These are phyloP conservation scores for Arthroderma sp. DNA, from an alignment of 2,329 filamentous ascomycete species.

Conservation along the genomic window DNA sequence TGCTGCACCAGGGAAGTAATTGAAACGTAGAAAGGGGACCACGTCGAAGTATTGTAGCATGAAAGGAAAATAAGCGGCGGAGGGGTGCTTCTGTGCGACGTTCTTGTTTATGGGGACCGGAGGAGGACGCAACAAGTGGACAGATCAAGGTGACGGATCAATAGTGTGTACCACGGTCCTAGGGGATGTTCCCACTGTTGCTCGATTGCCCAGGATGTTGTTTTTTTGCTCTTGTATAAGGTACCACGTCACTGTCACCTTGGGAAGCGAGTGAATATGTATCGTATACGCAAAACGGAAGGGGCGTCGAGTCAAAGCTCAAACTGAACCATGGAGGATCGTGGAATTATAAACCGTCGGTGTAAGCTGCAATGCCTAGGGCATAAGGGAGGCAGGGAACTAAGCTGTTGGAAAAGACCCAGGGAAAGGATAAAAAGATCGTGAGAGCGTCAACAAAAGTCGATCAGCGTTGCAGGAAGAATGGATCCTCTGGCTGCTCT, in stretches of 20 bases:
- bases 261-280: not conserved
- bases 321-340: not conserved
- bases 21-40: not conserved
- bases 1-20: not conserved
- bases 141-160: not conserved
- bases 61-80: not conserved
- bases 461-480: slow-evolving; percentile 9
- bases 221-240: not conserved
- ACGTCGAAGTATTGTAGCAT: slow-evolving; percentile 4
- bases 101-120: not conserved
- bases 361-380: too few species aligned
- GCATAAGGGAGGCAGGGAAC: too few species aligned
- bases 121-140: not conserved
- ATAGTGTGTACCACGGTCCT: too few species aligned
- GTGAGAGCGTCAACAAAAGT: not conserved
- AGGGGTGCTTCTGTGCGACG: not conserved
- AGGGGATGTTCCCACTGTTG: too few species aligned
- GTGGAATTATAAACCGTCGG: not conserved
- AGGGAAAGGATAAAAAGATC: not conserved
- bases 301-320: not conserved
- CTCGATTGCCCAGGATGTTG: too few species aligned
- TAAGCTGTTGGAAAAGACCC: too few species aligned
- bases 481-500: slow-evolving; percentile 1
- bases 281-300: not conserved
- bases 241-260: slow-evolving; percentile 1